These are phyloP conservation scores for Pisolithus orientalis DNA, from an alignment of 768 basidiomycete genomes.

Conservation along the genomic window DNA sequence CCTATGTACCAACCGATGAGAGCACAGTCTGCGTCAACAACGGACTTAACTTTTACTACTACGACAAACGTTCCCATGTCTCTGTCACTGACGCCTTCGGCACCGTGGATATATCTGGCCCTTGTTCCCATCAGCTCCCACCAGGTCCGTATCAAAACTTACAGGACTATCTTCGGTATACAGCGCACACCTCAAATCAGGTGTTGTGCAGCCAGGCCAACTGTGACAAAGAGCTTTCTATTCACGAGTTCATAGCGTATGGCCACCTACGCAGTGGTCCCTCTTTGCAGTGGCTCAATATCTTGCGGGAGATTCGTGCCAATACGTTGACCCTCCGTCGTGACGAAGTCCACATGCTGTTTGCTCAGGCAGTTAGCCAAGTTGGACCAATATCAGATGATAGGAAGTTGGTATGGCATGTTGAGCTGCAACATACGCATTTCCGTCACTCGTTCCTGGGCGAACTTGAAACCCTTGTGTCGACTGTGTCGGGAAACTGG, in stretches of 20 bases:
- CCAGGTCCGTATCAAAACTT: constrained; percentile 28
- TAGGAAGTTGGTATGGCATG: constrained; percentile 30
- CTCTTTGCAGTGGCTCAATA: constrained; percentile 42
- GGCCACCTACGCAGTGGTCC: constrained; percentile 36
- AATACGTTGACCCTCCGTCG: constrained; percentile 28
- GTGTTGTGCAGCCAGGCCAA: constrained; percentile 36
- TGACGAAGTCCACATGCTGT: constrained; percentile 33
- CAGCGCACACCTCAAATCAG: constrained; percentile 35
- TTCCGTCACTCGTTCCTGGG: constrained; percentile 31
- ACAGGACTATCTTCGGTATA: constrained; percentile 30
- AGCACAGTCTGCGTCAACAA: constrained; percentile 23
- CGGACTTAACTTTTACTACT: constrained; percentile 23
- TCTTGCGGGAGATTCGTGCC: constrained; percentile 34
- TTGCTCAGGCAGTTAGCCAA: constrained; percentile 38
- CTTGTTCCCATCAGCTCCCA: constrained; percentile 28
- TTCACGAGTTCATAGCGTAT: constrained; percentile 39
- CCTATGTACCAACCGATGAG: constrained; percentile 11
- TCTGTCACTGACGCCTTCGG: constrained; percentile 14
- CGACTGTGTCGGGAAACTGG: constrained; percentile 33
- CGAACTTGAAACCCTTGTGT: constrained; percentile 27
- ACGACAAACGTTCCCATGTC: constrained; percentile 10
- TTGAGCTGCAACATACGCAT: constrained; percentile 20
- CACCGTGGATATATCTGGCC: constrained; percentile 4
- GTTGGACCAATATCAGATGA: constrained; percentile 21
- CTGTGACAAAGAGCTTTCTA: constrained; percentile 30